Evolutionary conservation across 129 eudicot species (phyloP), one percentile per base, ranked within the genome.

Genomic region (Escallonia rubra): DNA sequence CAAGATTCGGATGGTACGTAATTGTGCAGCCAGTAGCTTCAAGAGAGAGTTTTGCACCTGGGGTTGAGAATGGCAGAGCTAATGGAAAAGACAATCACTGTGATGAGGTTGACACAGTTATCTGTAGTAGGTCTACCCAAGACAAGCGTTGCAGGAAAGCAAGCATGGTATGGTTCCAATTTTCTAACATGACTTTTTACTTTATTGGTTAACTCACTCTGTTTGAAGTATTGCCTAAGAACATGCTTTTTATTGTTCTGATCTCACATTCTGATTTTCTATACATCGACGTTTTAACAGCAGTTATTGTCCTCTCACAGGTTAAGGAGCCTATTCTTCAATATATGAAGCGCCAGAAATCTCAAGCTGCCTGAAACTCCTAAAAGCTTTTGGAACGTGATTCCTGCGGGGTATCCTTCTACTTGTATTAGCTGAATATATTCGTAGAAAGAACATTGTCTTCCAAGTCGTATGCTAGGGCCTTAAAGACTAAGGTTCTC

Each of bases 321-420:
- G 99, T 87, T 23, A 89, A 85, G 71, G 99, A 89, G 70, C 99
- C 97, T 5, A 90, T 94, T 72, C 75, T 86, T 53, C 96, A 94
- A 74, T 72, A 75, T 82, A 34, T 43, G 13, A 94, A 86, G 80
- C 96, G 97, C 85, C 93, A 72, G 88, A 94, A 71, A 78, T 62
- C 91, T 67, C 77, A 79, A 78, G 83, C 73, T 67, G 55, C 49
- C 58, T 83, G 78, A 62, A 48, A 15, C 4, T 34, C 65, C 5
- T 5, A 58, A 42, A 39, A 55, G 42, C 6, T 61, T 38, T 34
- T 52, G 14, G 51, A 61, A n/a, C 11, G 65, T 6, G 39, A 8
- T 43, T 15, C 34, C 7, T 51, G 42, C 23, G 53, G 49, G 50
- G 62, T 59, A 46, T 40, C 6, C 34, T 49, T 53, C 49, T 65